These are phyloP conservation scores for Forsythia viridissima DNA, from an alignment of 257 asterid genomes.

Conservation along the genomic window DNA sequence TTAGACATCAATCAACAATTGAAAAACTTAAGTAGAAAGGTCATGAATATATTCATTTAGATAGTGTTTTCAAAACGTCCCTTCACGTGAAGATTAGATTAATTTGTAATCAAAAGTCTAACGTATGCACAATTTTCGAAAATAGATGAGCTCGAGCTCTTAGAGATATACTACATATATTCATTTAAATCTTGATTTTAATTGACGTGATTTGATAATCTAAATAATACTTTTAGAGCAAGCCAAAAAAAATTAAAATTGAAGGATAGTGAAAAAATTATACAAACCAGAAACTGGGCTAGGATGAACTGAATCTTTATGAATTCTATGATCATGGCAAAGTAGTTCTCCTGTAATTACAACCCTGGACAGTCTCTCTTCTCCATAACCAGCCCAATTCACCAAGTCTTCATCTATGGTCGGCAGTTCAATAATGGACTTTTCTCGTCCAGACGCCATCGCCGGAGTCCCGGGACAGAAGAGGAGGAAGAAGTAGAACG, in stretches of 20 bases:
- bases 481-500: slow-evolving; percentile 14
- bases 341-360: slow-evolving; percentile 43
- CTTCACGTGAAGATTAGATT: no score
- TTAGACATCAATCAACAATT: background rate
- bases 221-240: no score
- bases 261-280: background rate
- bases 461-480: slow-evolving; percentile 10
- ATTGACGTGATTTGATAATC: no score
- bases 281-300: slow-evolving; percentile 46
- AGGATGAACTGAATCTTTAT: slow-evolving; percentile 21
- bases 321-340: slow-evolving; percentile 26
- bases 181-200: no score
- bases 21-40: no score
- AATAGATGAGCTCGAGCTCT: no score
- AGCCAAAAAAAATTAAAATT: background rate
- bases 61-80: no score
- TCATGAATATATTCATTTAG: no score
- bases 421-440: slow-evolving; percentile 30
- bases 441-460: background rate
- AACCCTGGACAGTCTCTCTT: slow-evolving; percentile 69
- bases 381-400: slow-evolving; percentile 80
- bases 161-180: no score
- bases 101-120: no score
- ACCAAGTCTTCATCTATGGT: slow-evolving; percentile 49
- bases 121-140: no score